Conservation (phyloP, 148 eudicot species). For the Chenopodium berlandieri region DNA sequence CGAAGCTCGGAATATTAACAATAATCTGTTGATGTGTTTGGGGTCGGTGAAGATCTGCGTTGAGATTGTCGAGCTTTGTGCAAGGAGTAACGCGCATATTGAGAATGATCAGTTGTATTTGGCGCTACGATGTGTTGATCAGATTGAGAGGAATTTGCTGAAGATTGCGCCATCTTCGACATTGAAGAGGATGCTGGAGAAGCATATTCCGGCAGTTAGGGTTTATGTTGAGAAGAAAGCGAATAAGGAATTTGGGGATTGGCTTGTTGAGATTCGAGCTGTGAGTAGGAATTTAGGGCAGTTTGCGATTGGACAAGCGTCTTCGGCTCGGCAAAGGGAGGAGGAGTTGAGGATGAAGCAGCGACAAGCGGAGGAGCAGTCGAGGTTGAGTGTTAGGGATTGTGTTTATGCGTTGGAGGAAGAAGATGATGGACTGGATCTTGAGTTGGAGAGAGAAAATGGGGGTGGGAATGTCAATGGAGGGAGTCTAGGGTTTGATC, state of each 20-base stretch:
- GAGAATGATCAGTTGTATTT: slow-evolving; percentile 51
- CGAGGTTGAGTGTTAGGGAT: slow-evolving; percentile 70
- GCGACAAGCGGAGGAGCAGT: slow-evolving; percentile 92
- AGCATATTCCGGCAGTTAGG: slow-evolving; percentile 70
- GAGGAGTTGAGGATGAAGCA: slow-evolving; percentile 91
- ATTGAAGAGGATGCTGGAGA: slow-evolving; percentile 63
- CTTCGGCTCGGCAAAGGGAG: slow-evolving; percentile 85
- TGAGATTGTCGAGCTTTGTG: slow-evolving; percentile 53
- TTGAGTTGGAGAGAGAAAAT: slow-evolving; percentile 31
- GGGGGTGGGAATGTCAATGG: slow-evolving; percentile 29
- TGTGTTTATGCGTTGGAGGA: slow-evolving; percentile 84
- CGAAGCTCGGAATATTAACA: slow-evolving; percentile 45
- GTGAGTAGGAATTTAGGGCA: slow-evolving; percentile 88
- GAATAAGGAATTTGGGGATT: slow-evolving; percentile 76
- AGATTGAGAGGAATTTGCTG: slow-evolving; percentile 47
- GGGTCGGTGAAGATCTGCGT: slow-evolving; percentile 36
- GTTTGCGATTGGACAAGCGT: slow-evolving; percentile 91
- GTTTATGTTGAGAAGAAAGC: slow-evolving; percentile 62
- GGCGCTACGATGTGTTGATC: slow-evolving; percentile 63
- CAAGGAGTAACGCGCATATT: slow-evolving; percentile 58
- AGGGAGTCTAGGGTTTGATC: slow-evolving; percentile 57
- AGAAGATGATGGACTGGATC: slow-evolving; percentile 67
- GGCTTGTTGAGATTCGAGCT: slow-evolving; percentile 89
- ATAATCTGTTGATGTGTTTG: slow-evolving; percentile 51
- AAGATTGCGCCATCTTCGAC: slow-evolving; percentile 56